Evolutionary conservation across 148 eudicot species (phyloP).

Genomic region (Polygonum aviculare): DNA sequence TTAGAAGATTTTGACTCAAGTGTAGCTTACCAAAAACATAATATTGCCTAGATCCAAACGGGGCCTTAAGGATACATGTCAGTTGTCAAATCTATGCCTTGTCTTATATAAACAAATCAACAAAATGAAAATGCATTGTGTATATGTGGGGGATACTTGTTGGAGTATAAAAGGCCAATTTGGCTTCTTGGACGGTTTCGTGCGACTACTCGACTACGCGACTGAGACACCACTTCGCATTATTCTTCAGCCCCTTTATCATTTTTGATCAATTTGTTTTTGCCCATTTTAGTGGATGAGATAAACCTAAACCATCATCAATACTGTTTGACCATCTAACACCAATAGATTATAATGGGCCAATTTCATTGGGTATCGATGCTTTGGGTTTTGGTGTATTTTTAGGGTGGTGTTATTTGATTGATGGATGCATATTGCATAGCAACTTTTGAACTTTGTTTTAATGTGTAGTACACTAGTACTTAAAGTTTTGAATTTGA

Average conservation of each 20-base stretch:
- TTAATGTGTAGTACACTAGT: too few relatives aligned
- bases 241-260: background rate
- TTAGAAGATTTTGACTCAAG: too few relatives aligned
- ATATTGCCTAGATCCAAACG: background rate
- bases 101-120: background rate
- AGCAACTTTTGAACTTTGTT: too few relatives aligned
- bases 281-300: background rate
- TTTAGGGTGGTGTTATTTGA: too few relatives aligned
- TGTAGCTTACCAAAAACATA: background rate
- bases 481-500: too few relatives aligned
- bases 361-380: background rate
- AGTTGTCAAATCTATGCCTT: background rate
- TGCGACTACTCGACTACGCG: slow-evolving; percentile 9
- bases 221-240: slow-evolving; percentile 2
- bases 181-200: background rate
- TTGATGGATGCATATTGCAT: too few relatives aligned
- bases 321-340: background rate
- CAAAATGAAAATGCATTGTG: background rate
- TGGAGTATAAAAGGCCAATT: background rate
- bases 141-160: background rate
- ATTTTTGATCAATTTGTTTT: too few relatives aligned
- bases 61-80: background rate
- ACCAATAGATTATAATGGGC: background rate
- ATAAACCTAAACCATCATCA: background rate
- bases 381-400: too few relatives aligned